These are phyloP conservation scores for Globisporangium lucens DNA, from an alignment of 352 stramenopile genomes.

Conservation along the genomic window DNA sequence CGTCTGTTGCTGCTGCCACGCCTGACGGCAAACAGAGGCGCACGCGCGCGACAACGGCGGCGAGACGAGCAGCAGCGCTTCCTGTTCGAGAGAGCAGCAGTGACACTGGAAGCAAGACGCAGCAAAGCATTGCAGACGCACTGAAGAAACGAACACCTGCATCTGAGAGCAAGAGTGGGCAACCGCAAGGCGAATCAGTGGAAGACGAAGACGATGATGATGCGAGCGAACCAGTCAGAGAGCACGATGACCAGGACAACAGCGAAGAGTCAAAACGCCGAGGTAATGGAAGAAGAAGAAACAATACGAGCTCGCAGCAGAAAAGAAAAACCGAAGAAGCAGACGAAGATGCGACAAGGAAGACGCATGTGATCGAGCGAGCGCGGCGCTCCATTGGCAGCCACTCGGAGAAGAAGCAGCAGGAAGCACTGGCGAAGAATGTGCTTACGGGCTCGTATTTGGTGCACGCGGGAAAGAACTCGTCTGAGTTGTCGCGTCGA, in stretches of 20 bases:
- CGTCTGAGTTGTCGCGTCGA: conserved; percentile 39
- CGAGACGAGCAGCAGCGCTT: conserved; percentile 8
- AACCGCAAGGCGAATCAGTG: neutral
- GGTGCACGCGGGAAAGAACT: conserved; percentile 25
- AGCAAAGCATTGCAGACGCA: neutral
- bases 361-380: neutral
- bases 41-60: conserved; percentile 13
- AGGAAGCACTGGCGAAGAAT: neutral
- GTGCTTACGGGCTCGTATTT: conserved; percentile 24
- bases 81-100: neutral
- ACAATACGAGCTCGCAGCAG: neutral
- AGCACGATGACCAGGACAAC: neutral
- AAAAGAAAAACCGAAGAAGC: neutral
- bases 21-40: conserved; percentile 3
- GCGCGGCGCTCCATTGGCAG: conserved; percentile 6
- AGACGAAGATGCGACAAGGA: neutral
- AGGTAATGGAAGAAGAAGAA: neutral
- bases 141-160: neutral
- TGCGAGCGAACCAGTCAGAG: neutral
- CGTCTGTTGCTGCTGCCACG: neutral
- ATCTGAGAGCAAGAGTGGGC: neutral
- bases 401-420: conserved; percentile 11
- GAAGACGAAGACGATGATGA: neutral
- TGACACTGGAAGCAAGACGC: neutral
- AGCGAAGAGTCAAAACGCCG: neutral